Percentiles rank a stretch among this genome's conserved stretches.
phyloP scores from a whole-genome alignment of 164 flowering plant species.

The Vitis vinifera region DNA sequence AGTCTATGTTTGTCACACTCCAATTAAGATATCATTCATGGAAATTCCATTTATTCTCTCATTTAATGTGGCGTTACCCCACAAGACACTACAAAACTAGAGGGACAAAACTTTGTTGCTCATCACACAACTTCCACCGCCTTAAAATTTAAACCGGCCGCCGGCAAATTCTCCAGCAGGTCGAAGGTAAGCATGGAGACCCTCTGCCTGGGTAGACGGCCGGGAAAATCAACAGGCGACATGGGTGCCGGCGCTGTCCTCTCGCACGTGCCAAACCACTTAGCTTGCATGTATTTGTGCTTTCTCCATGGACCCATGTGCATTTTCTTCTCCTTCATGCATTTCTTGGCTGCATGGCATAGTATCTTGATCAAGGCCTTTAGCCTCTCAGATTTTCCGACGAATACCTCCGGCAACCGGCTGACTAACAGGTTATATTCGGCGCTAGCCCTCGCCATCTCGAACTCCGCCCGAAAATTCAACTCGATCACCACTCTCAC shows the following conservation, averaged over 20 bases:
- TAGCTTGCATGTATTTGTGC: conserved; percentile 83
- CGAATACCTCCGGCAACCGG: conserved; percentile 71
- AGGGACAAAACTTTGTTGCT: background rate
- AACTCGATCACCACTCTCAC: conserved; percentile 74
- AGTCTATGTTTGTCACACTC: no score
- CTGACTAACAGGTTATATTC: conserved; percentile 63
- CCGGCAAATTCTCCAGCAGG: conserved; percentile 35
- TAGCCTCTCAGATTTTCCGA: conserved; percentile 73
- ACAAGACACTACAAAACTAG: no score
- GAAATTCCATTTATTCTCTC: no score
- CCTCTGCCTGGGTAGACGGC: conserved; percentile 29
- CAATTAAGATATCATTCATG: no score
- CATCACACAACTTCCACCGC: conserved; percentile 45
- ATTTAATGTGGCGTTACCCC: no score
- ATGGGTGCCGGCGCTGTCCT: conserved; percentile 10
- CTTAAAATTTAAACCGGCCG: conserved; percentile 24
- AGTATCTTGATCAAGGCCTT: conserved; percentile 51
- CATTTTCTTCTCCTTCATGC: conserved; percentile 92
- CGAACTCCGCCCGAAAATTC: conserved; percentile 78
- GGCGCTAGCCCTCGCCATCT: conserved; percentile 77
- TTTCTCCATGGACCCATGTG: conserved; percentile 95
- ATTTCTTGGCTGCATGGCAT: conserved; percentile 71
- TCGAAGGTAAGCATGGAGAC: conserved; percentile 58
- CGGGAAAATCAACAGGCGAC: conserved; percentile 2
- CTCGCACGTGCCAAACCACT: conserved; percentile 63